Conservation (phyloP, 768 basidiomycete species). For the Suillus luteus region DNA sequence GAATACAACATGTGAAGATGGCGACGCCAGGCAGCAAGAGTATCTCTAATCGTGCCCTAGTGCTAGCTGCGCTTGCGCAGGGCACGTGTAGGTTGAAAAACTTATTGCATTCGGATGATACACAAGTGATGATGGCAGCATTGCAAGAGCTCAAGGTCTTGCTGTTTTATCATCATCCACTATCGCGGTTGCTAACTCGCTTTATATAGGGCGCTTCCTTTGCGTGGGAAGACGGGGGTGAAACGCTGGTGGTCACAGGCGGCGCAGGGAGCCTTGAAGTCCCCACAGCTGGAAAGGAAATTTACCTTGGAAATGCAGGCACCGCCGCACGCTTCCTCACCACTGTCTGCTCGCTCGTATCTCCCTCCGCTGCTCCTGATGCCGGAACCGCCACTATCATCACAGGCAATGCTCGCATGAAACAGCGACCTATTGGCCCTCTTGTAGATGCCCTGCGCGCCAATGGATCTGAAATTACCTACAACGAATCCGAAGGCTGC, state of each 20-base stretch:
- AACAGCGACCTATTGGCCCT: conserved; percentile 95
- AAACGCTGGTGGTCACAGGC: conserved; percentile 90
- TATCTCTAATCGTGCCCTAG: conserved; percentile 91
- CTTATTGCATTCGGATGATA: conserved; percentile 95
- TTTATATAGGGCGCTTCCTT: conserved; percentile 79
- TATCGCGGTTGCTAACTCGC: conserved; percentile 5
- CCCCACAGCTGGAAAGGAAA: conserved; percentile 78
- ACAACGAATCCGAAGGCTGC: conserved; percentile 79
- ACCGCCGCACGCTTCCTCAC: conserved; percentile 98
- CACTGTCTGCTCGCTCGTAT: conserved; percentile 91
- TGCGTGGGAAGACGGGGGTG: conserved; percentile 94
- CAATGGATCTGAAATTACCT: conserved; percentile 80
- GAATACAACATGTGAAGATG: conserved; percentile 54
- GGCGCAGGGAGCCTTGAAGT: conserved; percentile 79
- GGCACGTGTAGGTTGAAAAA: conserved; percentile 90
- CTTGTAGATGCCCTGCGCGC: conserved; percentile 85
- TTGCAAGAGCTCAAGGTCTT: conserved; percentile 80
- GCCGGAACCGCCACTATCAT: conserved; percentile 65
- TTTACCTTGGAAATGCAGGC: conserved; percentile 97
- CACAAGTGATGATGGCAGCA: conserved; percentile 98
- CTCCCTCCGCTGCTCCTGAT: conserved; percentile 41
- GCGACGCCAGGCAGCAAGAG: conserved; percentile 96
- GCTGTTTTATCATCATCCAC: conserved; percentile 9
- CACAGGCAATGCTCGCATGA: conserved; percentile 98
- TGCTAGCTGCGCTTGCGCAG: conserved; percentile 87